Evolutionary conservation across 768 basidiomycete genomes (phyloP).

Genomic region (Floccularia luteovirens): DNA sequence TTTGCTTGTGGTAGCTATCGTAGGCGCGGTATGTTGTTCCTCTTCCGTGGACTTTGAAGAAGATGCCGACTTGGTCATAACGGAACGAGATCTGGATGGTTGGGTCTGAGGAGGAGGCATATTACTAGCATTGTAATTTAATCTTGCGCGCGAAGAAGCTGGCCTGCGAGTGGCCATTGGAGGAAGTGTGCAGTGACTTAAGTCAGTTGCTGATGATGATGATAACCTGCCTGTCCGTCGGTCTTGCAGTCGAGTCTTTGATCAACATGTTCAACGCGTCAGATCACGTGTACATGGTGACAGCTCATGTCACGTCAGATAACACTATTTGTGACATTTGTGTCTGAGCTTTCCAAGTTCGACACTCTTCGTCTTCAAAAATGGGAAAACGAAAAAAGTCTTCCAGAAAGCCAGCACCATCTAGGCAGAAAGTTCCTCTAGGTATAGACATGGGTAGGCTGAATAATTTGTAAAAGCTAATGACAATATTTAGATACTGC

Average conservation of each 20-base stretch:
- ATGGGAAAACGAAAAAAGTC: slow-evolving; percentile 95
- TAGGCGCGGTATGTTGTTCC: slow-evolving; percentile 1
- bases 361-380: slow-evolving; percentile 6
- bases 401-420: slow-evolving; percentile 66
- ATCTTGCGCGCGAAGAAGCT: slow-evolving; percentile 38
- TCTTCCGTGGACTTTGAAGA: slow-evolving; percentile 21
- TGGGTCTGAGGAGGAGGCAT: slow-evolving; percentile 23
- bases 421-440: slow-evolving; percentile 62
- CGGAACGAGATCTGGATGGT: slow-evolving; percentile 45
- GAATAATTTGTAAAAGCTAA: background rate
- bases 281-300: slow-evolving; percentile 22
- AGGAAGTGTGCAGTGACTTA: slow-evolving; percentile 5
- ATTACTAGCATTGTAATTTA: slow-evolving; percentile 17
- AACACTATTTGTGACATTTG: slow-evolving; percentile 3
- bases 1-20: slow-evolving; percentile 8
- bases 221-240: no score
- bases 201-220: no score
- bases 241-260: no score
- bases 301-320: slow-evolving; percentile 2
- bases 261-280: no score
- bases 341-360: background rate
- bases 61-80: slow-evolving; percentile 32
- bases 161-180: slow-evolving; percentile 63
- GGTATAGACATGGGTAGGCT: slow-evolving; percentile 36
- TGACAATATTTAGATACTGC: slow-evolving; percentile 53